Evolutionary conservation across 345 rosid species (phyloP), one percentile per base, ranked within the genome.

Genomic region (Psidium guajava): DNA sequence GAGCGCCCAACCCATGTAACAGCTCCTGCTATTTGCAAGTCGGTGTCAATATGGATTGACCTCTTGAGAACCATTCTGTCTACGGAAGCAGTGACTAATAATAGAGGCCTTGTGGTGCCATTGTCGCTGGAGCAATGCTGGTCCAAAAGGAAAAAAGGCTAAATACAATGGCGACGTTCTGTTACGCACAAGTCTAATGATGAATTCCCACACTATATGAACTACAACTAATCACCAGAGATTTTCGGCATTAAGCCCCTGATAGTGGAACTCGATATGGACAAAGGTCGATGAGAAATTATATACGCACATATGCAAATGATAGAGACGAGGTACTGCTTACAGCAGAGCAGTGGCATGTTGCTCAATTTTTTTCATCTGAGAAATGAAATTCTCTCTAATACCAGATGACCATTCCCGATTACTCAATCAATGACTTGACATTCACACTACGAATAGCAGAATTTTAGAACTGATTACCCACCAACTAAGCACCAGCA

Each of bases 1-100:
- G 98, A 95, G 74, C 96, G 89, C 44, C 99, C 99, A 51, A 96
- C 97, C 98, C 98, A 95, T 2, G 94, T 94, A 85, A 96, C 98
- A 81, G 96, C 95, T 22, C 96, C 98, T 21, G 84, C 91, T 54
- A 95, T 92, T 88, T 87, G 88, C 52, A 95, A 86, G 85, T 95
- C 95, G 36, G 85, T 81, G 89, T 93, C 94, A 24, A 95, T 90
- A 80, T 22, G 87, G 74, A 96, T 92, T 13, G 99, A 92, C 85
- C 89, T 93, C 86, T 91, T 95, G 83, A 95, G 90, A 44, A 92
- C 92, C 82, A 96, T 93, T 89, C 91, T 92, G 87, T 96, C 98
- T 64, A 95, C 99, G 82, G 99, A 93, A 89, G 98, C 99, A 87
- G 98, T 96, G 87, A 96, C 99, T 91, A 95, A 88, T 20, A 93